These are phyloP conservation scores for Phoenix dactylifera DNA, from an alignment of 176 grass and related monocot species.

Conservation along the genomic window DNA sequence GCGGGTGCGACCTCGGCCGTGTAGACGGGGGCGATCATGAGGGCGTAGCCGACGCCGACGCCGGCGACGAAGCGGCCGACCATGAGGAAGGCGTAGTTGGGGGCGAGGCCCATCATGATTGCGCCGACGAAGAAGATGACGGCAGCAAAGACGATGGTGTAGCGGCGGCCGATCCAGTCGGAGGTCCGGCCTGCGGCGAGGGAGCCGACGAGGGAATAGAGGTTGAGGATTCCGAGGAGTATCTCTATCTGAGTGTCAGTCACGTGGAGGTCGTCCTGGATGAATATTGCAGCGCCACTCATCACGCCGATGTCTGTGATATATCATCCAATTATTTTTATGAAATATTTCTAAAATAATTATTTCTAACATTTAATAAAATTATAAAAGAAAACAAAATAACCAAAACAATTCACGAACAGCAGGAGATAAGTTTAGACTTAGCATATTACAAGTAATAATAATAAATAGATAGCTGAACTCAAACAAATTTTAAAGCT, in stretches of 20 bases:
- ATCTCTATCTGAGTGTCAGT: conserved; percentile 57
- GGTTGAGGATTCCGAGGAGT: conserved; percentile 76
- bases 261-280: conserved; percentile 64
- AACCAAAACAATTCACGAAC: no score
- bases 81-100: conserved; percentile 56
- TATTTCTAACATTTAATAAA: not conserved
- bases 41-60: conserved; percentile 74
- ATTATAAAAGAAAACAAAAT: not conserved
- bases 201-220: conserved; percentile 74
- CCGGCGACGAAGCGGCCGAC: conserved; percentile 69
- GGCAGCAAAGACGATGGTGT: conserved; percentile 82
- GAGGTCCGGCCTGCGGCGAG: conserved; percentile 67
- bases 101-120: conserved; percentile 54
- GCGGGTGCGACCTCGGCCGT: conserved; percentile 68
- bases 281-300: conserved; percentile 62
- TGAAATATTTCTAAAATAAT: no score
- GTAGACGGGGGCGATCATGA: conserved; percentile 83
- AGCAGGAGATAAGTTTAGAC: no score
- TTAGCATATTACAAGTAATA: no score
- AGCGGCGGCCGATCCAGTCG: conserved; percentile 77
- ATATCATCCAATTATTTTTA: no score
- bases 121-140: conserved; percentile 73
- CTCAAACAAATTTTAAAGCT: no score
- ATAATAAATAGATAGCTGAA: no score
- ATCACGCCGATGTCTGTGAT: conserved; percentile 64